Conservation (phyloP, 2,329 filamentous ascomycete species). For the Daldinia sp. region DNA sequence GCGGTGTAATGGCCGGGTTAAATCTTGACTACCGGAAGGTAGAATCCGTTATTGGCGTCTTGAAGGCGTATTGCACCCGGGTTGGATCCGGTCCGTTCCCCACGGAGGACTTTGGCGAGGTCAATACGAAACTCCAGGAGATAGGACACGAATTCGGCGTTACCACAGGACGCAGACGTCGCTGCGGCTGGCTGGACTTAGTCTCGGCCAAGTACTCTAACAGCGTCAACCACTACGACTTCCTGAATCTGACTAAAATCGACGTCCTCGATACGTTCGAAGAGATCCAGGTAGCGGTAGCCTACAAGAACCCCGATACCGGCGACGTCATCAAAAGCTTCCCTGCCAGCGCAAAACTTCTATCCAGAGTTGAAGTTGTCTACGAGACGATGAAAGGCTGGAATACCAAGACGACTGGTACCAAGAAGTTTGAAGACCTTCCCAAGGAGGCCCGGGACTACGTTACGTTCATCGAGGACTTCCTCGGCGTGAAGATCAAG, state of each 20-base stretch:
- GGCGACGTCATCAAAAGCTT: slow-evolving; percentile 65
- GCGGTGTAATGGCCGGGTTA: slow-evolving; percentile 28
- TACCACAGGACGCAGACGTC: slow-evolving; percentile 59
- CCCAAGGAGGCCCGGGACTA: slow-evolving; percentile 72
- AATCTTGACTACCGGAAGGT: slow-evolving; percentile 36
- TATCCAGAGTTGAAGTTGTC: slow-evolving; percentile 68
- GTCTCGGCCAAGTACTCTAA: slow-evolving; percentile 72
- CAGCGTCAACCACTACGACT: slow-evolving; percentile 69
- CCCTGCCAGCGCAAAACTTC: slow-evolving; percentile 56
- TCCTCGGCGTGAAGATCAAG: slow-evolving; percentile 26
- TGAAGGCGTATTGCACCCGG: slow-evolving; percentile 69
- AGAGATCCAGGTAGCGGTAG: slow-evolving; percentile 63
- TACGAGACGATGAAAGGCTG: slow-evolving; percentile 76
- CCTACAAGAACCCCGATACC: slow-evolving; percentile 64
- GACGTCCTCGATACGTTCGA: slow-evolving; percentile 74
- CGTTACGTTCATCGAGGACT: slow-evolving; percentile 54
- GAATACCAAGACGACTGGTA: slow-evolving; percentile 68
- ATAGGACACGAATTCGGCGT: slow-evolving; percentile 38
- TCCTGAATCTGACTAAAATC: slow-evolving; percentile 28
- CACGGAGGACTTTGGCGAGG: slow-evolving; percentile 59
- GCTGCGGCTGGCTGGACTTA: slow-evolving; percentile 71
- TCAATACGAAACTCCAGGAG: slow-evolving; percentile 52
- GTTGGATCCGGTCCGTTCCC: slow-evolving; percentile 68
- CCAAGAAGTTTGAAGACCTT: slow-evolving; percentile 68
- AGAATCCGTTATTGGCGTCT: slow-evolving; percentile 63